These are phyloP conservation scores for Rosellinia necatrix DNA, from an alignment of 2,329 filamentous ascomycete genomes.

Conservation along the genomic window DNA sequence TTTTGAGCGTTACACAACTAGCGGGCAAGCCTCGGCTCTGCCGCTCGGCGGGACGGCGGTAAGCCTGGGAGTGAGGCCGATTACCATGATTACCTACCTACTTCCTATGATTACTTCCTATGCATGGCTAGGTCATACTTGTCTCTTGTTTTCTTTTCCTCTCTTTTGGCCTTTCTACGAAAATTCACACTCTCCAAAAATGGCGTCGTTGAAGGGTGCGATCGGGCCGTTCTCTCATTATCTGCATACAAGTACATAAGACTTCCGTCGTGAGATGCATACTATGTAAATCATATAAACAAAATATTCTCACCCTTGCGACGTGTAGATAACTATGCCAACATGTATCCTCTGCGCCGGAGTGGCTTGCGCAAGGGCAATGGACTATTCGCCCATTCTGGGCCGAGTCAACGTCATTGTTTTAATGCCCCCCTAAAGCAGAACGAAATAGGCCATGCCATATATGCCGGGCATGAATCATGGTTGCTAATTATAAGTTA, in stretches of 20 bases:
- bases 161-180: too few relatives aligned
- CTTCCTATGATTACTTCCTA: too few relatives aligned
- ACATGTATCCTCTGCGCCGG: not conserved
- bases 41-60: not conserved
- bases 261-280: not conserved
- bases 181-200: too few relatives aligned
- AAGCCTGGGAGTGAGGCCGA: not conserved
- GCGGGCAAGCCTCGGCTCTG: conserved; percentile 15
- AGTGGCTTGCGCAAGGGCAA: too few relatives aligned
- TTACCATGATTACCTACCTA: not conserved
- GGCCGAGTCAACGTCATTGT: too few relatives aligned
- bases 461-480: not conserved
- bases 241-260: not conserved
- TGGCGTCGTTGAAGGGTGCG: not conserved
- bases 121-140: too few relatives aligned
- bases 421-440: too few relatives aligned
- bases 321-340: not conserved
- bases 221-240: not conserved
- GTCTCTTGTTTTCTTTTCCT: too few relatives aligned
- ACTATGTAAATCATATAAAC: not conserved
- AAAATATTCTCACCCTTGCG: too few relatives aligned
- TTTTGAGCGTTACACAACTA: conserved; percentile 7
- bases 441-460: too few relatives aligned
- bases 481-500: conserved; percentile 17
- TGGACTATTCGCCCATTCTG: too few relatives aligned